Conservation (phyloP, 1,284 basidiomycete species). For the Trichosporon asahii region DNA sequence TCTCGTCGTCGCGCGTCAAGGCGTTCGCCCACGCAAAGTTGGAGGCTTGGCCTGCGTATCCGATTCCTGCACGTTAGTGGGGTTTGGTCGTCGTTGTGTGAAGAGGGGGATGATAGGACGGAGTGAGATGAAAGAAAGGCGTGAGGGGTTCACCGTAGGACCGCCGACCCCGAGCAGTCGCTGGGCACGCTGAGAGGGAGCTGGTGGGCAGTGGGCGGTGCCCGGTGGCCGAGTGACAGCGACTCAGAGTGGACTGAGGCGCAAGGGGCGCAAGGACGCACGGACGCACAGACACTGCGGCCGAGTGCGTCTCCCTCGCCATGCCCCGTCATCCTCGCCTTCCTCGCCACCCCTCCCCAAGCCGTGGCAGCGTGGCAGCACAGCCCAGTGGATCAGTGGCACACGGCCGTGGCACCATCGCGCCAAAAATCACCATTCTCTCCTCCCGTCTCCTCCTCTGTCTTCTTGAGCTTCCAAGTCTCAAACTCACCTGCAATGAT, state of each 20-base stretch:
- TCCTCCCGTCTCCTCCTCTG: background rate
- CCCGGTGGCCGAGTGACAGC: too few species aligned
- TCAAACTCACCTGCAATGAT: conserved; percentile 25
- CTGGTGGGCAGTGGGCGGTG: too few species aligned
- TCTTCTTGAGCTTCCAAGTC: background rate
- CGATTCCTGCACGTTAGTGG: conserved; percentile 18
- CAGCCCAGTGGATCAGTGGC: background rate
- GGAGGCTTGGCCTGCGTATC: conserved; percentile 44
- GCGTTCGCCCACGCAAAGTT: conserved; percentile 49
- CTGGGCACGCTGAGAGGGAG: too few species aligned
- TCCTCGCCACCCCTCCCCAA: background rate
- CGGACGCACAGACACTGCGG: too few species aligned
- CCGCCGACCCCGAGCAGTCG: too few species aligned
- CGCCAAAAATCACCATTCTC: background rate
- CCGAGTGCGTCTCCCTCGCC: background rate
- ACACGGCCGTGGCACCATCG: background rate
- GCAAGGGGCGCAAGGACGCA: too few species aligned
- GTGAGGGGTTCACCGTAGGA: too few species aligned
- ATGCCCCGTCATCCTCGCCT: background rate
- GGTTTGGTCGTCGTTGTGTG: too few species aligned
- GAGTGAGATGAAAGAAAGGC: too few species aligned
- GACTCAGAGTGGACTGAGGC: too few species aligned
- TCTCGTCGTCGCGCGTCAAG: conserved; percentile 43
- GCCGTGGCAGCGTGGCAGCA: background rate
- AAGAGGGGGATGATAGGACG: too few species aligned